Evolutionary conservation across 495 filamentous ascomycete genomes (phyloP).

Genomic region (Podospora anserina): DNA sequence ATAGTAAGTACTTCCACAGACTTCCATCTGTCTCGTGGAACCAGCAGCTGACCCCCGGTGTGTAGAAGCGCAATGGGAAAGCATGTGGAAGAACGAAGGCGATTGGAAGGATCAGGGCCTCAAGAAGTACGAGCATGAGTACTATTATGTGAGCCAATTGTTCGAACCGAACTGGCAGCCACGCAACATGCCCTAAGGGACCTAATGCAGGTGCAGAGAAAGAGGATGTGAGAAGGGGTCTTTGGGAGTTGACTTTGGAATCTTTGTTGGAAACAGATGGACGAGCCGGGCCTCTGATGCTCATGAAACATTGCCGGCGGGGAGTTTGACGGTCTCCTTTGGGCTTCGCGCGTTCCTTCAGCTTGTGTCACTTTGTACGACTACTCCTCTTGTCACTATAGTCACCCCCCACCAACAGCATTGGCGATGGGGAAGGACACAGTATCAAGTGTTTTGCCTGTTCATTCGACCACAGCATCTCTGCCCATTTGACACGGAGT

Average conservation of each 20-base stretch:
- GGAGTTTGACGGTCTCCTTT: neutral
- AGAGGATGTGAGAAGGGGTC: conserved; percentile 3
- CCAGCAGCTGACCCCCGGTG: conserved; percentile 13
- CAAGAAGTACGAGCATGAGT: conserved; percentile 45
- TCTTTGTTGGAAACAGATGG: neutral
- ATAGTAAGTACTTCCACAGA: conserved; percentile 38
- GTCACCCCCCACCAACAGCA: neutral
- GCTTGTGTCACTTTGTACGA: neutral
- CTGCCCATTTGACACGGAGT: neutral
- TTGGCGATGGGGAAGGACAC: neutral
- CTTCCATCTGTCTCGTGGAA: neutral
- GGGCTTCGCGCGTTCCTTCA: neutral
- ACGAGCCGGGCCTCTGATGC: neutral
- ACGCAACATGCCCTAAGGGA: conserved; percentile 36
- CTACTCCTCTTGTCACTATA: neutral
- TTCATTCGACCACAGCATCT: neutral
- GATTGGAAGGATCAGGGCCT: conserved; percentile 28
- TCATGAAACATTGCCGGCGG: neutral
- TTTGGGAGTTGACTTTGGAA: neutral
- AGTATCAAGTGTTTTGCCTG: neutral
- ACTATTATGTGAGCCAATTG: conserved; percentile 52
- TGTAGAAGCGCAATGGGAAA: conserved; percentile 41
- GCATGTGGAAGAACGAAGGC: neutral
- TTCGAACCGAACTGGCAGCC: conserved; percentile 52
- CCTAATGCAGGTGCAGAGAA: conserved; percentile 23